Evolutionary conservation across 257 asterid species (phyloP), one percentile per base, ranked within the genome.

Genomic region (Solanum bukasovii): DNA sequence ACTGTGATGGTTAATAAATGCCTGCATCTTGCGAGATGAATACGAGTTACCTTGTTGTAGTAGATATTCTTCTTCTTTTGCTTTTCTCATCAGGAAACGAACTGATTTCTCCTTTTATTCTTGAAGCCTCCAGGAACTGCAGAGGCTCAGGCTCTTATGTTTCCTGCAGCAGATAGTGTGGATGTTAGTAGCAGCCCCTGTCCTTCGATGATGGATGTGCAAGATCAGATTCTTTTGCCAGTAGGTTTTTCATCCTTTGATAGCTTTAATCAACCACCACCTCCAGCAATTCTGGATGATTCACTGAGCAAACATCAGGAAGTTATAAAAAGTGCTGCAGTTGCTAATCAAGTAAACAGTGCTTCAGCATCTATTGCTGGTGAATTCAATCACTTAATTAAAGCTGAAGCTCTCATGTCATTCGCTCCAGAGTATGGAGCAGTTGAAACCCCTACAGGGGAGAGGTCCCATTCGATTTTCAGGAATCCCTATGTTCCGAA

Each of bases 381-480:
- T 84, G 99, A 97, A 92, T 97, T 94, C 88, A 98, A 97, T 91
- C 96, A 97, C 89, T 93, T 97, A 88, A 90, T 96, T 75, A 95
- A 97, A 93, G 98, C 96, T 82, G 99, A 97, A 92, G 99, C 99
- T 27, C 88, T 95, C 88, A 93, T 97, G 96, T 94, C 99, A 88
- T 97, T 97, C 91, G 99, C 99, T 87, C 97, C 98, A 20, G 98
- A 97, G 90, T 97, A 94, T 88, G 98, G 99, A 84, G 98, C 98
- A 81, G 98, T 97, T 88, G 95, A 97, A 92, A 91, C 98, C 92
- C 90, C 95, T 85, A 89, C 91, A 89, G 91, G 90, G 90, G 98
- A 94, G 91, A 87, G 88, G 46, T 89, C 98, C 77, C 92, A 97
- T 2, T 93, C 91, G n/a, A 93, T 96, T 78, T 94, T 97, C 88